Evolutionary conservation across 2,329 filamentous ascomycete species (phyloP).

Genomic region (Dothistroma pini): DNA sequence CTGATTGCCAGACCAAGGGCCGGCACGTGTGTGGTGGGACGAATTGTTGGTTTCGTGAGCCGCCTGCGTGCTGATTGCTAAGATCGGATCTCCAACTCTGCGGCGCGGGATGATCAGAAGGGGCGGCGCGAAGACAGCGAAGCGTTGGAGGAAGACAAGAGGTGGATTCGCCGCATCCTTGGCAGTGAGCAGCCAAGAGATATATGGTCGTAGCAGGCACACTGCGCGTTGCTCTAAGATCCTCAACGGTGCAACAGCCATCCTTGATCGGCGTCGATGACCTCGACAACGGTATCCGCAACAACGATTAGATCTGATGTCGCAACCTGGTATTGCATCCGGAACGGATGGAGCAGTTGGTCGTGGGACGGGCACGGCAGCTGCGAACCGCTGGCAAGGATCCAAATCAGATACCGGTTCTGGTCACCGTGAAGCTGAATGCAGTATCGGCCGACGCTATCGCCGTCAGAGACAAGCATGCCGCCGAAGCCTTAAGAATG

Average conservation of each 20-base stretch:
- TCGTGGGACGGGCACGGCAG: constrained; percentile 1
- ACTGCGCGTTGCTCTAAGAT: background rate
- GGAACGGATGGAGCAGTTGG: background rate
- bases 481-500: background rate
- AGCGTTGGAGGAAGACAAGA: constrained; percentile 5
- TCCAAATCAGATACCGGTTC: background rate
- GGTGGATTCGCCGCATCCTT: constrained; percentile 6
- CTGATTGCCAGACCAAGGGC: background rate
- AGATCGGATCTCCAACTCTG: constrained; percentile 7
- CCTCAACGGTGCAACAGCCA: background rate
- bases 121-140: constrained; percentile 5
- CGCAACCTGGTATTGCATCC: background rate
- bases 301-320: background rate
- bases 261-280: background rate
- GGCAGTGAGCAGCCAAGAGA: constrained; percentile 6
- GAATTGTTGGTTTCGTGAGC: background rate
- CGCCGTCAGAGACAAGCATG: background rate
- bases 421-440: background rate
- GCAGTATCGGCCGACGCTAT: background rate
- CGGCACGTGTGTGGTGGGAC: background rate
- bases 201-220: background rate
- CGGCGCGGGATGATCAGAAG: background rate
- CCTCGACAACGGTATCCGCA: background rate
- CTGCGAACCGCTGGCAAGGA: background rate
- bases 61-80: background rate